Evolutionary conservation across 2,329 filamentous ascomycete species (phyloP).

Genomic region (Lasiodiplodia citricola): DNA sequence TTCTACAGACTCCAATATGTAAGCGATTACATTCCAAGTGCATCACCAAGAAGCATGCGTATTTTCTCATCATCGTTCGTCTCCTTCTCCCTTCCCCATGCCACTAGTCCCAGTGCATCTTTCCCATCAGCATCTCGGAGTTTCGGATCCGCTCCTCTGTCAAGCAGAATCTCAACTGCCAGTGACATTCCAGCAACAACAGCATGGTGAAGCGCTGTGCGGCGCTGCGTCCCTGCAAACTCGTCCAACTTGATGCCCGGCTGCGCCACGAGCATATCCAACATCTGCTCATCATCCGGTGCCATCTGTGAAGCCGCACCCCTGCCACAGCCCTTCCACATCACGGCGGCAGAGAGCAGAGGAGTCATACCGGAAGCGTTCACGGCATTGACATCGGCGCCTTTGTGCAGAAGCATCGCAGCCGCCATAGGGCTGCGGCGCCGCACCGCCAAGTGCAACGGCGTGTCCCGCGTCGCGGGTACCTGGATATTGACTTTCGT

Average conservation of each 20-base stretch:
- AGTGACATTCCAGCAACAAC: neutral
- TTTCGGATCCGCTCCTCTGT: neutral
- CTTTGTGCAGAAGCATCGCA: constrained; percentile 24
- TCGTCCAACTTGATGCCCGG: neutral
- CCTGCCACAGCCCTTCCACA: neutral
- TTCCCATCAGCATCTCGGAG: neutral
- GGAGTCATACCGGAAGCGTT: constrained; percentile 23
- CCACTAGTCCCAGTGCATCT: neutral
- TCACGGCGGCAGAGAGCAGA: constrained; percentile 10
- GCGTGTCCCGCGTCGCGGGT: constrained; percentile 20
- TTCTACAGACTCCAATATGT: too few species aligned
- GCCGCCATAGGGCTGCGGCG: constrained; percentile 11
- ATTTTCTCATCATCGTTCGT: neutral
- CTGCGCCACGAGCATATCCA: neutral
- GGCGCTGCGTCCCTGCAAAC: neutral
- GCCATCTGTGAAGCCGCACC: neutral
- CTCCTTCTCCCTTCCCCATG: neutral
- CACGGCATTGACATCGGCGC: constrained; percentile 22
- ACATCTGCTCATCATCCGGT: neutral
- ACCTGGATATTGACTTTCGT: constrained; percentile 5
- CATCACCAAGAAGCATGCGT: neutral
- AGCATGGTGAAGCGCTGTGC: neutral
- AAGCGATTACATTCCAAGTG: neutral
- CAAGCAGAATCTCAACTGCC: neutral
- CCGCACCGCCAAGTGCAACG: constrained; percentile 23